Percentiles rank a stretch among this genome's conserved stretches.
Evolutionary conservation across 371 early-diverging fungal species (phyloP).

Genomic region (Funneliformis caledonium): DNA sequence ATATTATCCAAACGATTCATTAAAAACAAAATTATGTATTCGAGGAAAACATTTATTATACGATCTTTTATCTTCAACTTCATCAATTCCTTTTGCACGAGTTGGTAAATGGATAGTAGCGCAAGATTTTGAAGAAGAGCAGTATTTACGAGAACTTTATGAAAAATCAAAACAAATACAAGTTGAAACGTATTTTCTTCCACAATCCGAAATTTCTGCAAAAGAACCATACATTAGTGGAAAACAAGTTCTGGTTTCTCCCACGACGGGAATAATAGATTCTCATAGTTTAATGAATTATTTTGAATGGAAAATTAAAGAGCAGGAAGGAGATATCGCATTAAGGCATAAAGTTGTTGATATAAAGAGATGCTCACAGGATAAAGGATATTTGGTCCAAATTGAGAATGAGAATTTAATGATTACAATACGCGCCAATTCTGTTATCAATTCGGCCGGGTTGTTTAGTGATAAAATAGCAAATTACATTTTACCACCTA

Average conservation of each 20-base stretch:
- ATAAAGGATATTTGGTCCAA: conserved; percentile 53
- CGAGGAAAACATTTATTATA: conserved; percentile 77
- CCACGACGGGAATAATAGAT: conserved; percentile 85
- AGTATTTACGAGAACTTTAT: conserved; percentile 65
- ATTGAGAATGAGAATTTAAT: conserved; percentile 53
- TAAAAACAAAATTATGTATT: conserved; percentile 83
- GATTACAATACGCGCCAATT: conserved; percentile 57
- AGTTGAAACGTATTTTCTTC: conserved; percentile 66
- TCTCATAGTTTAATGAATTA: conserved; percentile 71
- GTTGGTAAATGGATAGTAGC: conserved; percentile 88
- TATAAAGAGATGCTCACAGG: conserved; percentile 45
- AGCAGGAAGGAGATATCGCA: conserved; percentile 58
- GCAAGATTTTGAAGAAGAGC: conserved; percentile 54
- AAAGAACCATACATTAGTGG: conserved; percentile 70
- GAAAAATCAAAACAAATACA: conserved; percentile 61
- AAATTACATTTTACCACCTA: conserved; percentile 50
- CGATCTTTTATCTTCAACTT: conserved; percentile 53
- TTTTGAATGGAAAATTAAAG: conserved; percentile 54
- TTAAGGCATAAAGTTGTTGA: conserved; percentile 55
- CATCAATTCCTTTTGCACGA: conserved; percentile 53
- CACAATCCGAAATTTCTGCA: conserved; percentile 46
- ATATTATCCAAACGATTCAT: conserved; percentile 79
- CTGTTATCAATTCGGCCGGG: conserved; percentile 83
- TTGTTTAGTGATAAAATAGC: conserved; percentile 73
- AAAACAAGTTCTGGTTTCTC: conserved; percentile 63